Conservation (phyloP, 139 green algal genomes). For the Chlorella sp. region DNA sequence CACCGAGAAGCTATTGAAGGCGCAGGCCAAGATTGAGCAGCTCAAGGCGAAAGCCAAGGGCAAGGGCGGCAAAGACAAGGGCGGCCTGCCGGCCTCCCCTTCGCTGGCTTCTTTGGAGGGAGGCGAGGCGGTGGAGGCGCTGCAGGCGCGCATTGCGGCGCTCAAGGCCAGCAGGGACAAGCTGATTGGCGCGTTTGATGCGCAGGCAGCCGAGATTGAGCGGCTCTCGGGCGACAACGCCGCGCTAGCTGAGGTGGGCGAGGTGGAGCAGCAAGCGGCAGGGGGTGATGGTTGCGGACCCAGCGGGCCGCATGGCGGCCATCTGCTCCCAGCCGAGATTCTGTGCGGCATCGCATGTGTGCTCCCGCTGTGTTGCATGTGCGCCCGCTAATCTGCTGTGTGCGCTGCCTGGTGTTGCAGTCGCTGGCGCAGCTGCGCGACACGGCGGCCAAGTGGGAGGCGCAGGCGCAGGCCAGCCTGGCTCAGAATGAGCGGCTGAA, state of each 20-base stretch:
- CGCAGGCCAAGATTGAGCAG: slow-evolving; percentile 28
- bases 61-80: slow-evolving; percentile 14
- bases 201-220: slow-evolving; percentile 70
- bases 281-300: no score
- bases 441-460: slow-evolving; percentile 56
- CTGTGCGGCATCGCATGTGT: background rate
- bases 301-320: no score
- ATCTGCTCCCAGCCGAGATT: no score
- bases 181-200: slow-evolving; percentile 70
- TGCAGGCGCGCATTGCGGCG: slow-evolving; percentile 51
- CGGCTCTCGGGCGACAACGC: slow-evolving; percentile 57
- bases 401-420: background rate
- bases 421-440: background rate
- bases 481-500: slow-evolving; percentile 67
- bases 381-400: no score
- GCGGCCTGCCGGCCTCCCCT: background rate
- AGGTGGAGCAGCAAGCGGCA: background rate
- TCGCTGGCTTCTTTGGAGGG: background rate
- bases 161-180: slow-evolving; percentile 70
- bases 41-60: slow-evolving; percentile 7
- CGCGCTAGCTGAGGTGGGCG: slow-evolving; percentile 44
- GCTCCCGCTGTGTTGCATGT: no score
- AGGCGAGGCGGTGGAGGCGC: background rate
- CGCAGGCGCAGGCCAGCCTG: slow-evolving; percentile 66
- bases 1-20: slow-evolving; percentile 12